A percentile compares a stretch with the other conserved stretches of the same genome.
Conservation (phyloP, 768 basidiomycete species). For the Steccherinum ochraceum region DNA sequence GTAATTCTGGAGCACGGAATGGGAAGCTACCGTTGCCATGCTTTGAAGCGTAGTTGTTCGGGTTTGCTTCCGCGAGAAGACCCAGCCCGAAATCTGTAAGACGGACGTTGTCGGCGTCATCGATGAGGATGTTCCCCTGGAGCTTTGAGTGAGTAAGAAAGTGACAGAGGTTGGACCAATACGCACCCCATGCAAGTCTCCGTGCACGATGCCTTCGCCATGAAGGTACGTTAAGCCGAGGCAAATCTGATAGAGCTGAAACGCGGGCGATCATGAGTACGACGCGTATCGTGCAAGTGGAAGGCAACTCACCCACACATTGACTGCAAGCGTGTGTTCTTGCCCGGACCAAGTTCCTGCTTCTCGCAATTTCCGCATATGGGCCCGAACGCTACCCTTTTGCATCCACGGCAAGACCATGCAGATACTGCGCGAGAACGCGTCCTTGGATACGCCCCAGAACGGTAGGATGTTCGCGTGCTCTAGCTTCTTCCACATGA, state of each 20-base stretch:
- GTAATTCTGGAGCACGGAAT: neutral
- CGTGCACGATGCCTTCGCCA: constrained; percentile 5
- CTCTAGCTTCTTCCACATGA: constrained; percentile 3
- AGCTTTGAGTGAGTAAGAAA: neutral
- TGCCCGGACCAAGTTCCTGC: neutral
- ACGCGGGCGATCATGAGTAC: neutral
- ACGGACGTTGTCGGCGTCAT: neutral
- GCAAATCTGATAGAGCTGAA: neutral
- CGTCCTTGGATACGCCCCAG: constrained; percentile 1
- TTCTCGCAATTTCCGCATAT: neutral
- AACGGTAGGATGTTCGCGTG: constrained; percentile 2
- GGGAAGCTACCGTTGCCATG: neutral
- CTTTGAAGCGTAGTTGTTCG: neutral
- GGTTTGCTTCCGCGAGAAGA: neutral
- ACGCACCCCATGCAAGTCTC: constrained; percentile 7
- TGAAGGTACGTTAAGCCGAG: constrained; percentile 5
- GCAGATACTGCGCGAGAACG: neutral
- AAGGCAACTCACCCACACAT: neutral
- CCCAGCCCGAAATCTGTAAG: neutral
- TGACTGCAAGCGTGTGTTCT: neutral
- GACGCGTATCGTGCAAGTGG: neutral
- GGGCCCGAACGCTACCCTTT: neutral
- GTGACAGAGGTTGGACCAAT: neutral
- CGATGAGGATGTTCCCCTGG: neutral
- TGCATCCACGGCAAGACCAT: constrained; percentile 5